These are phyloP conservation scores for Neurospora sp. DNA, from an alignment of 495 filamentous ascomycete genomes.

Conservation along the genomic window DNA sequence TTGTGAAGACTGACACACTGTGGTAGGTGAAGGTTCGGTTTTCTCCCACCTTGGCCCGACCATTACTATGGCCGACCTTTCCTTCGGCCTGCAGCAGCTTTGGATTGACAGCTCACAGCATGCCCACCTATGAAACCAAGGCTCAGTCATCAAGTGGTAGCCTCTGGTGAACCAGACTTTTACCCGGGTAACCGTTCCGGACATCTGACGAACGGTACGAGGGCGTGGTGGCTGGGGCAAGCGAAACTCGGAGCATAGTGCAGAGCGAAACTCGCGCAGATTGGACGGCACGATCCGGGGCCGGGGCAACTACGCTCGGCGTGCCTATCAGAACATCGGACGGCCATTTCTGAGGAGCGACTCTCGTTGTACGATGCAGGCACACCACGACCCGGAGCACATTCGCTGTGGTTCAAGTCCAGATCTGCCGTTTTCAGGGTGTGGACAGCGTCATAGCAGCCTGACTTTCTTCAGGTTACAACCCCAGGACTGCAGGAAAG, in stretches of 20 bases:
- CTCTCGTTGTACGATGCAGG: slow-evolving; percentile 17
- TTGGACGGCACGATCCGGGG: slow-evolving; percentile 4
- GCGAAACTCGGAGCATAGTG: slow-evolving; percentile 1
- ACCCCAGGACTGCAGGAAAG: slow-evolving; percentile 13
- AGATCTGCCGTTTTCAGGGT: slow-evolving; percentile 10
- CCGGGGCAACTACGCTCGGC: slow-evolving; percentile 1
- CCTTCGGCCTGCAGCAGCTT: background rate
- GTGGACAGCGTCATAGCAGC: slow-evolving; percentile 15
- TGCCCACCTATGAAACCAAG: background rate
- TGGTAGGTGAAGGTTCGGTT: background rate
- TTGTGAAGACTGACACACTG: background rate
- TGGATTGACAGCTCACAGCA: slow-evolving; percentile 1
- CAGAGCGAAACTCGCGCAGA: background rate
- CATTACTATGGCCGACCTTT: background rate
- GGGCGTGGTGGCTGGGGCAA: slow-evolving; percentile 5
- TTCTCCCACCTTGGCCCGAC: background rate
- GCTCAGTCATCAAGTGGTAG: slow-evolving; percentile 11
- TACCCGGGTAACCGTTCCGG: background rate
- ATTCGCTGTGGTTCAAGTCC: slow-evolving; percentile 10
- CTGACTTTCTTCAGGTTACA: slow-evolving; percentile 10
- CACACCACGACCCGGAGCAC: slow-evolving; percentile 14
- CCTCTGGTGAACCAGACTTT: background rate
- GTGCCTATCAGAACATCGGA: slow-evolving; percentile 15
- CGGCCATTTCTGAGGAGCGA: slow-evolving; percentile 5
- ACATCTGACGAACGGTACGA: slow-evolving; percentile 1